Evolutionary conservation across 306 rosid species (phyloP), one percentile per base, ranked within the genome.

Genomic region (Fragaria iinumae): DNA sequence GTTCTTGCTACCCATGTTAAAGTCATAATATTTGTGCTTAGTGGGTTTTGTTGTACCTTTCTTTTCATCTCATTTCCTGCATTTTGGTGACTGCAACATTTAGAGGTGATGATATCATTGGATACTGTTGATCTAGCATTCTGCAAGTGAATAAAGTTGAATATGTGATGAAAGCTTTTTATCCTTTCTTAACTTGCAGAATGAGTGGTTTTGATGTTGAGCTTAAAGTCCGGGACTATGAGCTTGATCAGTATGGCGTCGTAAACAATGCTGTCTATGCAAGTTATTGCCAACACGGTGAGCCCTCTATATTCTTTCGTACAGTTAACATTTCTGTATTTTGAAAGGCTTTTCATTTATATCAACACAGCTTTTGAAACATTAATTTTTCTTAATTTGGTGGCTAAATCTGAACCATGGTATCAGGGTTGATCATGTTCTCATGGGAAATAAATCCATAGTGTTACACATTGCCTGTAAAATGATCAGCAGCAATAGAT

Each of bases 231-330:
- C 96, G 99, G 2, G 97, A 92, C 73, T 95, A 92, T 70, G 99
- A 95, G 68, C 86, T 95, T 80, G 99, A 95, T 86, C 99, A 95
- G 74, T 95, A 77, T 60, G 98, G 97, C 17, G 98, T 90, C n/a
- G 96, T 95, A 72, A 95, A 95, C 86, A 90, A 92, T 92, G 88
- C 97, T 41, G 85, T 90, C 73, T 95, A 88, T 86, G 91, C 98
- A 73, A 89, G 93, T 80, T 95, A 92, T 79, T 95, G 98, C 64
- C 97, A 94, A 71, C 96, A 89, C 36, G 90, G 98, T 94, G 71
- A 86, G 91, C 44, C 70, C 59, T 60, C 77, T 20, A 75, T 68
- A 25, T 77, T 77, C 21, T 10, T 81, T 57, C 44, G 13, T 32
- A 7, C 11, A 18, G 29, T 52, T 21, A 55, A 8, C 29, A 21